Evolutionary conservation across 345 rosid species (phyloP).

Genomic region (Ricinus communis): DNA sequence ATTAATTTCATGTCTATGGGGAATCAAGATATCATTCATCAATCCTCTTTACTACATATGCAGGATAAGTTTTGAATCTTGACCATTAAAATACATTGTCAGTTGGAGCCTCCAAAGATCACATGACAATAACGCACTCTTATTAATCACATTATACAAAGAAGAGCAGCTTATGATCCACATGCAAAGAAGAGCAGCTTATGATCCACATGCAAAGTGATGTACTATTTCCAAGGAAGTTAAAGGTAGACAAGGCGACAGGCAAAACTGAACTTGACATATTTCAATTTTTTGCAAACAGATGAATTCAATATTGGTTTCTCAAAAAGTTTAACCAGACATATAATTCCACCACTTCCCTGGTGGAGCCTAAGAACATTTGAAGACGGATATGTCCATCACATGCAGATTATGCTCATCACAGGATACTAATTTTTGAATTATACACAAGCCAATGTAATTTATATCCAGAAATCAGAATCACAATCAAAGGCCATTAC

Average conservation of each 20-base stretch:
- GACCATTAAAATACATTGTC: background rate
- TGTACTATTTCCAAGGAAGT: background rate
- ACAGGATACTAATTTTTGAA: background rate
- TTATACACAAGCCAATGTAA: background rate
- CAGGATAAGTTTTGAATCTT: background rate
- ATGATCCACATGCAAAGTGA: background rate
- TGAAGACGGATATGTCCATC: background rate
- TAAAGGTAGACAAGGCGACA: background rate
- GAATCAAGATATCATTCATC: background rate
- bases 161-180: conserved; percentile 3
- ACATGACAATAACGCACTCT: background rate
- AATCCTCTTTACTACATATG: background rate
- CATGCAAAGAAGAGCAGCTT: background rate
- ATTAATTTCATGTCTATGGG: background rate
- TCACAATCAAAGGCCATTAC: conserved; percentile 4
- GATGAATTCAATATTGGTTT: background rate
- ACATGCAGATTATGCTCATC: background rate
- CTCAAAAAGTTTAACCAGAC: too few relatives aligned
- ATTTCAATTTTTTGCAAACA: background rate
- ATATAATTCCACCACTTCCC: background rate
- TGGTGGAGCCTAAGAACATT: background rate
- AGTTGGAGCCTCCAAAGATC: background rate
- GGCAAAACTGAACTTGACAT: background rate
- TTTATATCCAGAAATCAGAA: background rate
- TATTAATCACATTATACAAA: background rate